These are phyloP conservation scores for Lojkania enalia DNA, from an alignment of 2,329 filamentous ascomycete genomes.

Conservation along the genomic window DNA sequence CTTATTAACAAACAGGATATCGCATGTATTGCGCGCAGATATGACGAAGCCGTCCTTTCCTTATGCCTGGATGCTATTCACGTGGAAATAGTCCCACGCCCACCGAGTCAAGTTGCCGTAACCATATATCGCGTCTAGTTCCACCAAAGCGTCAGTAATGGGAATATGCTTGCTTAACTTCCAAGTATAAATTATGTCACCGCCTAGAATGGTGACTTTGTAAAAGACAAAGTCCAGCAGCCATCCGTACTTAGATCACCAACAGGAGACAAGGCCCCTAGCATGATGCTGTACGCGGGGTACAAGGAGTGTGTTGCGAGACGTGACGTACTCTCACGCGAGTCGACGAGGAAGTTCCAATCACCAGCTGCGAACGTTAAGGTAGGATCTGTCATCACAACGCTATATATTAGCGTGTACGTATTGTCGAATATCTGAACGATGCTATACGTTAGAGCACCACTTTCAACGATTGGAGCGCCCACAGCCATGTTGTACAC, in stretches of 20 bases:
- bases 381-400: slow-evolving; percentile 1
- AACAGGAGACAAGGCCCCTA: slow-evolving; percentile 5
- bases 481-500: slow-evolving; percentile 4
- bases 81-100: slow-evolving; percentile 8
- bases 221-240: slow-evolving; percentile 5
- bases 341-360: slow-evolving; percentile 3
- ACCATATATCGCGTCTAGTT: slow-evolving; percentile 4
- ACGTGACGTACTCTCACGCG: not conserved
- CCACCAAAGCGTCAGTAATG: slow-evolving; percentile 1
- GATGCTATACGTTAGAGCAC: slow-evolving; percentile 1
- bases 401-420: slow-evolving; percentile 3
- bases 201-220: slow-evolving; percentile 4
- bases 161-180: slow-evolving; percentile 1
- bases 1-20: slow-evolving; percentile 5
- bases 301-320: not conserved
- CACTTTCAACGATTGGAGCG: slow-evolving; percentile 2
- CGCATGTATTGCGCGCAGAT: slow-evolving; percentile 4
- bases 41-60: slow-evolving; percentile 2
- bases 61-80: slow-evolving; percentile 3
- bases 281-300: slow-evolving; percentile 4
- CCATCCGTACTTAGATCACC: slow-evolving; percentile 1
- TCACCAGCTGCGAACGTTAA: slow-evolving; percentile 2
- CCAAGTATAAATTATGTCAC: slow-evolving; percentile 3
- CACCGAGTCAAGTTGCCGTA: slow-evolving; percentile 1
- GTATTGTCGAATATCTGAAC: slow-evolving; percentile 5